Percentiles rank a stretch among this genome's conserved stretches.
Evolutionary conservation across 2,329 filamentous ascomycete genomes (phyloP).

Genomic region (Ophiostoma australiae): DNA sequence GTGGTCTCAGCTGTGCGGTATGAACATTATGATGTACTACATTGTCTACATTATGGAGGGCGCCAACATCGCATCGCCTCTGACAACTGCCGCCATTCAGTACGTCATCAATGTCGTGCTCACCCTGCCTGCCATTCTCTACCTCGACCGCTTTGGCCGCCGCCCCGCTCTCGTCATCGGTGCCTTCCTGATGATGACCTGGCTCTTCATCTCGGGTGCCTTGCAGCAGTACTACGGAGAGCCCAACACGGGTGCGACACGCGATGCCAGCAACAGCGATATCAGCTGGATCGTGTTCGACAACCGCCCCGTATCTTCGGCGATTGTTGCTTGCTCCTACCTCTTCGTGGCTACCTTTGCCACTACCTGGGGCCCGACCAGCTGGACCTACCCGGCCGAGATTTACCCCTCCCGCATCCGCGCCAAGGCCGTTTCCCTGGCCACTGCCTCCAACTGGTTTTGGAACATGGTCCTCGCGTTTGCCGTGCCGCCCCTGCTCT

Average conservation of each 20-base stretch:
- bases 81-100: slow-evolving; percentile 58
- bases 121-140: slow-evolving; percentile 56
- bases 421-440: slow-evolving; percentile 43
- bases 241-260: slow-evolving; percentile 39
- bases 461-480: slow-evolving; percentile 54
- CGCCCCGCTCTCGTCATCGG: slow-evolving; percentile 53
- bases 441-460: slow-evolving; percentile 40
- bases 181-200: slow-evolving; percentile 54
- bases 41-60: slow-evolving; percentile 58
- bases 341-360: slow-evolving; percentile 68
- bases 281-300: slow-evolving; percentile 55
- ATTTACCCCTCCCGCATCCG: slow-evolving; percentile 42
- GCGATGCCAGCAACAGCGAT: slow-evolving; percentile 40
- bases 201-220: slow-evolving; percentile 57
- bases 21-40: slow-evolving; percentile 57
- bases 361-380: slow-evolving; percentile 47
- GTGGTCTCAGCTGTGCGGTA: slow-evolving; percentile 56
- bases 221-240: slow-evolving; percentile 58
- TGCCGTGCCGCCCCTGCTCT: slow-evolving; percentile 46
- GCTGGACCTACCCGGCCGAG: slow-evolving; percentile 48
- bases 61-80: slow-evolving; percentile 51
- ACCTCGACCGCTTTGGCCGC: slow-evolving; percentile 55
- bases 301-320: slow-evolving; percentile 52
- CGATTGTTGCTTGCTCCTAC: slow-evolving; percentile 65
- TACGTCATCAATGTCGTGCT: slow-evolving; percentile 60